Evolutionary conservation across 805 yeast genomes (phyloP).

Genomic region (Wickerhamomyces bisporus): DNA sequence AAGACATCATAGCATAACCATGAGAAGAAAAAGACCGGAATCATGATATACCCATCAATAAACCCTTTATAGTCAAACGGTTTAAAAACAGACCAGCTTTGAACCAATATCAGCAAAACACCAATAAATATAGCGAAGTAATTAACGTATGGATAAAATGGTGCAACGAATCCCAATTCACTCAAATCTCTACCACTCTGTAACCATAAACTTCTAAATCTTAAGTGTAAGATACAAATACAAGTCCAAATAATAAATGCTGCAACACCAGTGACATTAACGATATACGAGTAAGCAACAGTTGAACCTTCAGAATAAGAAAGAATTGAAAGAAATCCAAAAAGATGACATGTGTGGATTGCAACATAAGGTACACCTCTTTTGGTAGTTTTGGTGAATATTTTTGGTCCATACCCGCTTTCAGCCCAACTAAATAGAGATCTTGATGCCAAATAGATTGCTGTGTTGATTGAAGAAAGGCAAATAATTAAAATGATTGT

Average conservation of each 20-base stretch:
- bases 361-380: slow-evolving; percentile 64
- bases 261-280: slow-evolving; percentile 68
- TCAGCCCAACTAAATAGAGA: slow-evolving; percentile 60
- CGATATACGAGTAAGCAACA: slow-evolving; percentile 63
- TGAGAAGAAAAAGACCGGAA: slow-evolving; percentile 50
- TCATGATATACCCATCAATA: slow-evolving; percentile 56
- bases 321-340: slow-evolving; percentile 60
- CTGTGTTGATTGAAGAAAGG: slow-evolving; percentile 64
- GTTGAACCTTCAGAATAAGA: slow-evolving; percentile 46
- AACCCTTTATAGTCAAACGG: slow-evolving; percentile 45
- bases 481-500: slow-evolving; percentile 63
- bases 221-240: slow-evolving; percentile 54
- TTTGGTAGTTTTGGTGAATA: slow-evolving; percentile 45
- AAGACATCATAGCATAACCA: slow-evolving; percentile 35
- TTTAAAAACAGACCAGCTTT: slow-evolving; percentile 45
- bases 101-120: slow-evolving; percentile 36
- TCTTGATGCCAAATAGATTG: slow-evolving; percentile 65
- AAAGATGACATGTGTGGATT: slow-evolving; percentile 49
- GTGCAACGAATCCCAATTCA: slow-evolving; percentile 68
- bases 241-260: slow-evolving; percentile 71
- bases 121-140: slow-evolving; percentile 34
- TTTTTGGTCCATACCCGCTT: slow-evolving; percentile 54
- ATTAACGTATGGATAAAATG: slow-evolving; percentile 37
- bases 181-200: slow-evolving; percentile 58
- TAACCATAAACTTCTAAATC: slow-evolving; percentile 62